Evolutionary conservation across 768 basidiomycete genomes (phyloP), one percentile per base, ranked within the genome.

Genomic region (Suillus tomentosus): DNA sequence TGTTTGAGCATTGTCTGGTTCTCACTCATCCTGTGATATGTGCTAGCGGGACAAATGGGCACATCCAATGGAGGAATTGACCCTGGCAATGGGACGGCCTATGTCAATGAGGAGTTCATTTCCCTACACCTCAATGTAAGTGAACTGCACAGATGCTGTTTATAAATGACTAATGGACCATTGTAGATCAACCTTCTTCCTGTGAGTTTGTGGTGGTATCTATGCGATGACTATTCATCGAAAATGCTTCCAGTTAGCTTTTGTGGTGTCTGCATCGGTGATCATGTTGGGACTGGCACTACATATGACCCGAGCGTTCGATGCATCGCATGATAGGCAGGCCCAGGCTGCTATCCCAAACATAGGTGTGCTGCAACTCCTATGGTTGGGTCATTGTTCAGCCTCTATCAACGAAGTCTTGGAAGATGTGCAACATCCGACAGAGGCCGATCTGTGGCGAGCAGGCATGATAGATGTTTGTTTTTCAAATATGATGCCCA

Each of bases 381-480:
- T 65, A 6, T 65, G 62, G 64, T 45, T 65, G n/a, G 51, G 48
- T 37, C 48, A 50, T n/a, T 37, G 45, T 39, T 62, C 56, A 5
- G 62, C 55, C 19, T 34, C 39, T 15, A 34, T 57, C 40, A 22
- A 34, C 0, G 43, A 63, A 22, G 43, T n/a, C 22, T 14, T 64
- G 15, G 31, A 31, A 45, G 47, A 51, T 3, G 57, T 59, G 17
- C 2, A 15, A 6, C 19, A 57, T 37, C 55, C 63, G n/a, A 59
- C 63, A 5, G 63, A 64, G 56, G 27, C 27, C n/a, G 36, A 48
- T 13, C 24, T 64, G 15, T 57, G 63, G 0, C 22, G 22, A 34
- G 56, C 63, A 50, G 63, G 63, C 42, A 45, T 64, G 57, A 42
- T 64, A 15, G 22, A 64, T 39, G 57, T 64, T 27, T 51, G 50